A percentile compares a stretch with the other conserved stretches of the same genome.
Conservation (phyloP, 495 filamentous ascomycete genomes). For the Cercophora scortea region DNA sequence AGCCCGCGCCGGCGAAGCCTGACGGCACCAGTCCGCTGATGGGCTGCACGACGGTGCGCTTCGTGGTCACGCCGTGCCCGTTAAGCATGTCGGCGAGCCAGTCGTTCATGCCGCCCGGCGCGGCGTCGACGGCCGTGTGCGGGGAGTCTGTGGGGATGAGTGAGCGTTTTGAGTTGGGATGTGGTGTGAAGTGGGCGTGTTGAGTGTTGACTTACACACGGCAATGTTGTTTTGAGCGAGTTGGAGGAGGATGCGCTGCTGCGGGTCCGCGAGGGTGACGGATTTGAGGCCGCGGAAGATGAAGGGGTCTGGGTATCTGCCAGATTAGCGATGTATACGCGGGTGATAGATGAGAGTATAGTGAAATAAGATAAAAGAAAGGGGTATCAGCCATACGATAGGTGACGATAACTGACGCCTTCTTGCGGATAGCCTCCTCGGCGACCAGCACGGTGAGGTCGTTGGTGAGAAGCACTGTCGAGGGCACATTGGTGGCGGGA, state of each 20-base stretch:
- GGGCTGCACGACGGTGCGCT: slow-evolving; percentile 29
- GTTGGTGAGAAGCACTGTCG: slow-evolving; percentile 70
- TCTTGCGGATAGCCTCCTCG: slow-evolving; percentile 75
- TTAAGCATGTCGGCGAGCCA: slow-evolving; percentile 86
- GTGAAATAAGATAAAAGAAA: neutral
- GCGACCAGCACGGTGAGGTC: slow-evolving; percentile 87
- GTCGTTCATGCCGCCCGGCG: slow-evolving; percentile 78
- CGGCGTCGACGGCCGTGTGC: slow-evolving; percentile 89
- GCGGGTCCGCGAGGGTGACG: slow-evolving; percentile 73
- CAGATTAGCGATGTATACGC: neutral
- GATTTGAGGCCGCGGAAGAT: slow-evolving; percentile 90
- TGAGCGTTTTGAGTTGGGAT: neutral
- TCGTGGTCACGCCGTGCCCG: slow-evolving; percentile 12
- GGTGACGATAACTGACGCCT: slow-evolving; percentile 71
- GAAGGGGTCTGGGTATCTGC: slow-evolving; percentile 65
- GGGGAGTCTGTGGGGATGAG: slow-evolving; percentile 51
- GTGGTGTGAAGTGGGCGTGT: neutral
- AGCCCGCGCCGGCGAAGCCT: slow-evolving; percentile 63
- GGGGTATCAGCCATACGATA: slow-evolving; percentile 57
- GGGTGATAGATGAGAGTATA: neutral
- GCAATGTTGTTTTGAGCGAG: slow-evolving; percentile 85
- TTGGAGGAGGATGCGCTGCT: slow-evolving; percentile 76
- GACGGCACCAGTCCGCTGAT: slow-evolving; percentile 23
- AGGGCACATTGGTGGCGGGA: neutral
- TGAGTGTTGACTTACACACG: slow-evolving; percentile 45